Evolutionary conservation across 805 yeast genomes (phyloP), one percentile per base, ranked within the genome.

Genomic region (Nakazawaea peltata): DNA sequence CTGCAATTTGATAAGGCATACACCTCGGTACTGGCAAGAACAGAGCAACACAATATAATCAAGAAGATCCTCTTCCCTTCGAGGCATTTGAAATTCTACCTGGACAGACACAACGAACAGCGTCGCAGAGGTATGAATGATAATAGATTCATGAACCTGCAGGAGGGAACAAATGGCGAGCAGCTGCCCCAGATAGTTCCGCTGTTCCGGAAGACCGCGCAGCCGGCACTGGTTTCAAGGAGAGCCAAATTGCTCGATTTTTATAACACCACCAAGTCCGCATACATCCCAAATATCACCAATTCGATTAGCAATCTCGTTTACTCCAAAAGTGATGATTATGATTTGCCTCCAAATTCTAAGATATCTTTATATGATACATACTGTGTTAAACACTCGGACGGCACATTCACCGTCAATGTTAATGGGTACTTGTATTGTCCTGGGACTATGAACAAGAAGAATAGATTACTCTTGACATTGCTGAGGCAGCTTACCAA

Each of bases 391-490:
- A 43, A 48, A 11, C 47, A 42, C 14, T 51, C 47, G 9, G 54
- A 51, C 12, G 48, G 48, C 6, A 64, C 61, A 34, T 74, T 63
- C 43, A 69, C 70, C 26, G 71, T 81, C 2, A 74, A 75, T 24
- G 73, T 88, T 3, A 67, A 83, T 29, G 95, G 96, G 5, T 74
- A 82, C 70, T 59, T 81, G 19, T 68, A 49, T 35, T 65, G 82
- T 28, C 85, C 87, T 0, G 94, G 94, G 1, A 61, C 69, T 7
- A 70, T 76, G 65, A 69, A 72, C 21, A 63, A 94, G 28, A 85
- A 81, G 48, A 85, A 86, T 54, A 61, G 78, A 39, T 53, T 88
- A 29, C 62, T 88, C 22, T 53, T 81, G 16, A 68, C 86, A 1
- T 56, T 86, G 29, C 84, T 86, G 3, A 73, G 74, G 41, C 86